Percentiles rank a stretch among this genome's conserved stretches.
phyloP scores from a whole-genome alignment of 2,329 filamentous ascomycete species.

The Seiridium unicorne region DNA sequence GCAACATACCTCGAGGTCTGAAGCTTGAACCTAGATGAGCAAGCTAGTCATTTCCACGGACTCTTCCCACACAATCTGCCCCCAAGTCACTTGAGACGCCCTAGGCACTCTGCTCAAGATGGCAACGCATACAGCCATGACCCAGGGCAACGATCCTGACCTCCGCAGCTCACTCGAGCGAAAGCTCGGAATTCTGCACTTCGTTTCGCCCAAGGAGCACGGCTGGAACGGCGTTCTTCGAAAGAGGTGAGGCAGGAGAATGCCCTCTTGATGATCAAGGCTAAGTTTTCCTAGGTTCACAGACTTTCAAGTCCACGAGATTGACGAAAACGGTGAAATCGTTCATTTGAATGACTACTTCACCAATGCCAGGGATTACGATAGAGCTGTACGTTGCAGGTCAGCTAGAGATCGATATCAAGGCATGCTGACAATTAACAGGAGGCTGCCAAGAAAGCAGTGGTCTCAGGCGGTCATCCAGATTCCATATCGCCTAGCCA shows the following conservation, averaged over 20 bases:
- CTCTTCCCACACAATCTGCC: too few relatives aligned
- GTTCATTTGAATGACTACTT: constrained; percentile 63
- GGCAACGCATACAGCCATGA: constrained; percentile 33
- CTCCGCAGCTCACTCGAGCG: constrained; percentile 27
- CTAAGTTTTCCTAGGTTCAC: constrained; percentile 61
- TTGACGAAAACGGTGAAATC: constrained; percentile 71
- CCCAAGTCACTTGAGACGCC: neutral
- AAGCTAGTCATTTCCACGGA: too few relatives aligned
- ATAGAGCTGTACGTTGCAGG: neutral
- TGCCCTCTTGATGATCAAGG: neutral
- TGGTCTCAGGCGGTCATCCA: neutral
- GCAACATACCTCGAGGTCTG: too few relatives aligned
- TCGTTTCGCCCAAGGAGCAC: constrained; percentile 35
- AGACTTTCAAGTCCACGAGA: constrained; percentile 91
- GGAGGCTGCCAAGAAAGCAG: neutral
- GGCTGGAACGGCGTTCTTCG: constrained; percentile 42
- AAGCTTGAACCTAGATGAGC: too few relatives aligned
- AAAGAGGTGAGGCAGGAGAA: constrained; percentile 34
- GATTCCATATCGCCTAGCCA: neutral
- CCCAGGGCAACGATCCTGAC: constrained; percentile 29
- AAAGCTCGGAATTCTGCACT: constrained; percentile 39
- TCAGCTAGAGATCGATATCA: neutral
- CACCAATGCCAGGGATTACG: constrained; percentile 22
- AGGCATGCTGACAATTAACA: neutral
- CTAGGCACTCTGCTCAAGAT: constrained; percentile 12